Evolutionary conservation across 768 basidiomycete genomes (phyloP), one percentile per base, ranked within the genome.

Genomic region (Clitopilus hobsonii): DNA sequence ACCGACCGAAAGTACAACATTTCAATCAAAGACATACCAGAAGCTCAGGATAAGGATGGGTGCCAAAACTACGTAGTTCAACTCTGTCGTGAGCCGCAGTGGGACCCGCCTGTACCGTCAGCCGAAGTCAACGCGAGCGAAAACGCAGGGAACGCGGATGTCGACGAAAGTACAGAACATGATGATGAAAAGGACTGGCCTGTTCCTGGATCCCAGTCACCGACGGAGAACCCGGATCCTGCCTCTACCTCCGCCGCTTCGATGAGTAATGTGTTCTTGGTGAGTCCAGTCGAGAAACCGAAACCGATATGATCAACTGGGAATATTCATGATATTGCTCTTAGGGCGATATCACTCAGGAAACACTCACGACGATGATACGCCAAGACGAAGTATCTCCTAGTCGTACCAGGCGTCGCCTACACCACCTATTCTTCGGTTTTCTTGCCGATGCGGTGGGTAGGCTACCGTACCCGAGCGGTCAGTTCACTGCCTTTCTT

Each of bases 321-420:
- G n/a, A n/a, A n/a, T n/a, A n/a, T n/a, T n/a, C n/a, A n/a, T n/a
- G n/a, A n/a, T n/a, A n/a, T n/a, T n/a, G n/a, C n/a, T 47, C 38
- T 45, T 56, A 89, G 88, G 88, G 88, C n/a, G 60, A 62, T 6
- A 86, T 90, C 51, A 80, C 85, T 16, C 87, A 90, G 59, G 88
- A 91, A 61, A 82, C 87, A 6, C 72, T 91, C 38, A 79, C 82
- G 51, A 71, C 79, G 16, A 88, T 89, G 84, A 89, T 91, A 61
- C 78, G 83, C 32, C 83, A 84, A 51, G 89, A 91, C 58, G 89
- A 90, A 67, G 69, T 80, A 57, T 71, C 78, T 22, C 85, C 85
- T 6, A 68, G 74, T 25, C 80, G 85, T 45, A 74, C 80, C 27
- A 73, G 86, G 24, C 75, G 86, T 56, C 71, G 88, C 56, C 76